phyloP scores from a whole-genome alignment of 164 flowering plant genomes.

The Brasenia schreberi region DNA sequence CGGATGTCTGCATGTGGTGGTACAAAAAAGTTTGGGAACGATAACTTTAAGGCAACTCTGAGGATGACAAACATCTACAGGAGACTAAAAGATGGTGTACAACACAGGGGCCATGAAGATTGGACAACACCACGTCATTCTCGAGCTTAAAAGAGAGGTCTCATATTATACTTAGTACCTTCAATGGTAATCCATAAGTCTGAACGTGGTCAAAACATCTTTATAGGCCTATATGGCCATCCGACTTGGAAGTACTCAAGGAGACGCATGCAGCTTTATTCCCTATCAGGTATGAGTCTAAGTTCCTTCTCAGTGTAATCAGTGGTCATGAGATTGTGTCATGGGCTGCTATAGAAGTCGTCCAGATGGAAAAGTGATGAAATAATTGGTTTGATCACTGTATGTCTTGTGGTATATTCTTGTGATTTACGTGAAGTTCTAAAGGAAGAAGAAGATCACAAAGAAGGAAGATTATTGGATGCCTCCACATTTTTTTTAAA shows the following conservation, averaged over 20 bases:
- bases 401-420: slow-evolving; percentile 45
- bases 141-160: no score
- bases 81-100: no score
- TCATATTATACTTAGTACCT: slow-evolving; percentile 21
- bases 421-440: no score
- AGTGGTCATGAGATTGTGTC: slow-evolving; percentile 72
- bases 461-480: no score
- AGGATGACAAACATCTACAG: no score
- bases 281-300: slow-evolving; percentile 93
- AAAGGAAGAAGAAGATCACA: no score
- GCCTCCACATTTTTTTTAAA: no score
- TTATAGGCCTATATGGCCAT: slow-evolving; percentile 69
- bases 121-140: no score
- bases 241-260: slow-evolving; percentile 62
- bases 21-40: no score
- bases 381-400: slow-evolving; percentile 92
- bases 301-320: slow-evolving; percentile 83
- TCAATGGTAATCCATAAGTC: slow-evolving; percentile 46
- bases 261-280: slow-evolving; percentile 60
- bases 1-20: no score
- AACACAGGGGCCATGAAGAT: no score
- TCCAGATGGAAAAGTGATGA: slow-evolving; percentile 54
- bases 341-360: slow-evolving; percentile 83
- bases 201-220: slow-evolving; percentile 37
- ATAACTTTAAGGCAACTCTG: no score